phyloP scores from a whole-genome alignment of 768 basidiomycete genomes.

The Mycena pura region DNA sequence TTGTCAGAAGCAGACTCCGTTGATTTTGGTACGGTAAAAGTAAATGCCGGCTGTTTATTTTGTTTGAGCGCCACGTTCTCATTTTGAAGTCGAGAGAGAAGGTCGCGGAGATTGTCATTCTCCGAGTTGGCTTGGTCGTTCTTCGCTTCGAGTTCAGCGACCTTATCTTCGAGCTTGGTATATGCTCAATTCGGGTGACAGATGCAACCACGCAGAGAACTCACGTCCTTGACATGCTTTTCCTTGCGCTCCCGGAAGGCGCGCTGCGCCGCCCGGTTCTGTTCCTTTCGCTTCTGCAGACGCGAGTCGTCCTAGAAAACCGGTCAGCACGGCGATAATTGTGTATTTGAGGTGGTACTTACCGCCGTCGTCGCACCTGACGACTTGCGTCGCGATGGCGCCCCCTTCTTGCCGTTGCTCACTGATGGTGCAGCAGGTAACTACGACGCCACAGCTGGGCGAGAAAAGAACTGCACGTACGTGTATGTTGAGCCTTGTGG shows the following conservation, averaged over 20 bases:
- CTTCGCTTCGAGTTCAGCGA: constrained; percentile 85
- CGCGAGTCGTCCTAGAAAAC: constrained; percentile 70
- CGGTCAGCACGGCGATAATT: constrained; percentile 1
- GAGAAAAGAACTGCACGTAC: constrained; percentile 43
- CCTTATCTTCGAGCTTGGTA: constrained; percentile 85
- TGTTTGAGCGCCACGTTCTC: constrained; percentile 88
- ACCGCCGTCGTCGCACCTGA: constrained; percentile 28
- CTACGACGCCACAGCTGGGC: neutral
- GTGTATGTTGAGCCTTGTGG: constrained; percentile 69
- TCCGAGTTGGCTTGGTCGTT: constrained; percentile 75
- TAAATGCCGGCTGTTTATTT: constrained; percentile 84
- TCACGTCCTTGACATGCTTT: constrained; percentile 94
- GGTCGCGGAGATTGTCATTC: constrained; percentile 89
- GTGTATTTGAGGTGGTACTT: constrained; percentile 3
- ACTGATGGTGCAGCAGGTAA: constrained; percentile 18
- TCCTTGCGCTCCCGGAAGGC: constrained; percentile 98
- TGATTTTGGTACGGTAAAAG: constrained; percentile 74
- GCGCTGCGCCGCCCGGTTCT: constrained; percentile 96
- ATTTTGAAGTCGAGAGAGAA: constrained; percentile 82
- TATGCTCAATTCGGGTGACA: constrained; percentile 6
- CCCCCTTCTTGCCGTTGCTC: constrained; percentile 33
- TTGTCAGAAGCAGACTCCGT: constrained; percentile 20
- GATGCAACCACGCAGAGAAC: constrained; percentile 39
- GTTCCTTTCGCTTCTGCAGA: constrained; percentile 90
- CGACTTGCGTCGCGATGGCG: constrained; percentile 46